Evolutionary conservation across 139 green algal species (phyloP).

Genomic region (Marvania coccoides): DNA sequence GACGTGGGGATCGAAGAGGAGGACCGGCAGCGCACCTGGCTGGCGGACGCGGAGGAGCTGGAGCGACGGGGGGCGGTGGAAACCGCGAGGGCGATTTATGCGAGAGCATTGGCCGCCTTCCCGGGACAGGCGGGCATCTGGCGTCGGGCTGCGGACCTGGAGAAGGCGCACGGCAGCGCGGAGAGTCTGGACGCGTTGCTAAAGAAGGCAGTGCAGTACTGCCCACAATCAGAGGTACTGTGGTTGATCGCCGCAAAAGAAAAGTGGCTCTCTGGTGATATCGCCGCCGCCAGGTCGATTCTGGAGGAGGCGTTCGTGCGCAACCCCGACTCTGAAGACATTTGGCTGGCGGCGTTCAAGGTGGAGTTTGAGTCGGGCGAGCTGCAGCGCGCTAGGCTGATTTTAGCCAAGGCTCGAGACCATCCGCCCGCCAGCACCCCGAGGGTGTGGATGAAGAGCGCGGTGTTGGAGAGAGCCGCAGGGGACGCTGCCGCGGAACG

Average conservation of each 20-base stretch:
- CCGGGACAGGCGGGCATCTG: conserved; percentile 79
- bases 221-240: conserved; percentile 86
- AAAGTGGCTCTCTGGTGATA: conserved; percentile 80
- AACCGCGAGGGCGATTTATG: conserved; percentile 84
- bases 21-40: conserved; percentile 84
- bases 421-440: conserved; percentile 49
- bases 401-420: conserved; percentile 70
- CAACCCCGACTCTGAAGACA: conserved; percentile 89
- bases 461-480: conserved; percentile 86
- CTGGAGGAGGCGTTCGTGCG: conserved; percentile 75
- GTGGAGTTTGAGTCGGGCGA: conserved; percentile 97
- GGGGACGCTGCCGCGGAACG: conserved; percentile 55
- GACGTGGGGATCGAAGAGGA: conserved; percentile 81
- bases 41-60: conserved; percentile 70
- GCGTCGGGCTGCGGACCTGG: conserved; percentile 77
- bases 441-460: conserved; percentile 97
- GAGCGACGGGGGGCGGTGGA: conserved; percentile 54
- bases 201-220: conserved; percentile 73
- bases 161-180: conserved; percentile 76
- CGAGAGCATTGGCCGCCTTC: conserved; percentile 61
- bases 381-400: conserved; percentile 53
- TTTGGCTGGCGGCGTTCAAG: conserved; percentile 98
- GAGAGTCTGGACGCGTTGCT: conserved; percentile 79
- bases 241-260: conserved; percentile 98
- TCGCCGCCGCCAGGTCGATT: conserved; percentile 63